Base-by-base conservation (phyloP, 1,284 basidiomycete species). In the Psilocybe mexicana region DNA sequence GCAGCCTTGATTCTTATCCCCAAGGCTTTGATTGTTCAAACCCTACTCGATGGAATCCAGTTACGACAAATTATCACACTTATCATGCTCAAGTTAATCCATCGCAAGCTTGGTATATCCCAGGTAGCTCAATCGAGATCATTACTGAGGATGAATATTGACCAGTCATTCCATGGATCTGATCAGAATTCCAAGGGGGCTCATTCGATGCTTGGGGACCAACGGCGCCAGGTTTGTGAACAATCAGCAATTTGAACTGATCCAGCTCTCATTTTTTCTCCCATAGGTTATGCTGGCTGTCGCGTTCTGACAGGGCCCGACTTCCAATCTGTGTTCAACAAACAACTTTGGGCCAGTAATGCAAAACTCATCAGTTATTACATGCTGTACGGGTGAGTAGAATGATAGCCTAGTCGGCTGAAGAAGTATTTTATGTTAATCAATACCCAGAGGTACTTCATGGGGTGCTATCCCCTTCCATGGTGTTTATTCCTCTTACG, bases 291-390 rank as follows among this genome's bases (percentile, higher is more conserved):
- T 59, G 69, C 57, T 0, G 68, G 72, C n/a, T 82, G 80, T 61
- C 69, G 74, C 24, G 72, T 78, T 2, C 74, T 92, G 52, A 90
- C 88, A 18, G 87, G 88, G 2, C 75, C 85, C 0, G 79, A 85
- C 61, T 92, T 92, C 73, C 78, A 86, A 69, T 87, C 83, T 45
- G 90, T 92, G 1, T 92, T 90, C 70, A 84, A 92, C 66, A 78
- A 85, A 53, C 78, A 88, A 50, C 77, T 90, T 46, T 91, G 87
- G 87, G 88, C 90, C 3, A 80, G 82, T 43, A 92, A 92, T 69
- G 87, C 82, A 2, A 91, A 92, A 67, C 62, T 92, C 55, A 84
- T 91, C 52, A 90, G 82, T 62, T 90, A 88, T 64, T 92, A 92
- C 70, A 92, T 92, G 90, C 66, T 89, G 56, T 90, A 85, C 62